These are phyloP conservation scores for Kwoniella shandongensis DNA, from an alignment of 768 basidiomycete species.

Conservation along the genomic window DNA sequence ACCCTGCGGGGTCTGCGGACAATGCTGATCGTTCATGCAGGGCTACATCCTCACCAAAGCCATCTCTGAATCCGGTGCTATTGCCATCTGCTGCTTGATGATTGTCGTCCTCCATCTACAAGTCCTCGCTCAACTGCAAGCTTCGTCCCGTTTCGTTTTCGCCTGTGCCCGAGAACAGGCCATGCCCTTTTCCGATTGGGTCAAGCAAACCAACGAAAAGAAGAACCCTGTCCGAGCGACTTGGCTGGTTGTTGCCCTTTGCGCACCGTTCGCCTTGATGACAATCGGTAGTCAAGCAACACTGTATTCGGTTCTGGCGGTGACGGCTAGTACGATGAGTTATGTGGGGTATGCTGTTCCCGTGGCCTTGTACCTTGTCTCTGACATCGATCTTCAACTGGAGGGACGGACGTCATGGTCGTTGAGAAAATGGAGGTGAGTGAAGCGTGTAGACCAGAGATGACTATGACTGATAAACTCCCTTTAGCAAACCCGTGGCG, in stretches of 20 bases:
- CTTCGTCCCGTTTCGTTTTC: conserved; percentile 56
- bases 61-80: conserved; percentile 42
- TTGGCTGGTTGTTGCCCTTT: conserved; percentile 50
- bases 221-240: conserved; percentile 52
- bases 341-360: conserved; percentile 49
- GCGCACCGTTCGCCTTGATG: conserved; percentile 47
- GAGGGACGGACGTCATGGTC: conserved; percentile 55
- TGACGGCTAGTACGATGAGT: conserved; percentile 51
- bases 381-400: conserved; percentile 38
- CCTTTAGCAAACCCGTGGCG: conserved; percentile 40
- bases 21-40: conserved; percentile 8
- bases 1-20: too few relatives aligned
- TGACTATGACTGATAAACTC: background rate
- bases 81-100: conserved; percentile 43
- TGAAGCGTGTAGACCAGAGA: background rate
- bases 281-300: conserved; percentile 43
- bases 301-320: conserved; percentile 50
- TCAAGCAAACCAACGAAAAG: conserved; percentile 43
- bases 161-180: conserved; percentile 55
- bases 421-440: conserved; percentile 47
- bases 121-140: conserved; percentile 54
- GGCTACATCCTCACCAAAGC: conserved; percentile 52
- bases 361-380: conserved; percentile 44
- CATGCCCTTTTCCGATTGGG: conserved; percentile 52
- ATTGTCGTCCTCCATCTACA: conserved; percentile 50